A percentile compares a stretch with the other conserved stretches of the same genome.
Evolutionary conservation across 306 rosid genomes (phyloP).

Genomic region (Vachellia pachyceras): DNA sequence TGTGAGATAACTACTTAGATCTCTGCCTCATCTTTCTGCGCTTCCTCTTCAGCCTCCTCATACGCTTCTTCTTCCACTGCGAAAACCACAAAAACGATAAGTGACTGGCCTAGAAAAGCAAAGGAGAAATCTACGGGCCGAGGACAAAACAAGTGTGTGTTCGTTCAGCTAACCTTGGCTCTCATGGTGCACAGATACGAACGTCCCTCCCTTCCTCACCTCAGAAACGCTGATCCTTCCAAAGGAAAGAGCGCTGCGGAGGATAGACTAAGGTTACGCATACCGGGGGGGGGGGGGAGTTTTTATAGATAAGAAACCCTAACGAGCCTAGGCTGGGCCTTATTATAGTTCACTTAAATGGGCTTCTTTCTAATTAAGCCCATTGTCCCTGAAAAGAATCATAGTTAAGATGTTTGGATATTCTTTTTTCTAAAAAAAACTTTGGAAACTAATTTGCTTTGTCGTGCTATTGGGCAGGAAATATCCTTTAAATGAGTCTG

Average conservation of each 20-base stretch:
- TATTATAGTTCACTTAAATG: neutral
- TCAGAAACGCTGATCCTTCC: neutral
- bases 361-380: neutral
- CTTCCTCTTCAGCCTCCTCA: slow-evolving; percentile 94
- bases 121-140: neutral
- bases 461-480: too few relatives aligned
- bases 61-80: slow-evolving; percentile 97
- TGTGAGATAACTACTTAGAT: slow-evolving; percentile 64
- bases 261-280: neutral
- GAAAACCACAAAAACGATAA: neutral
- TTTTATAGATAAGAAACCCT: slow-evolving; percentile 51
- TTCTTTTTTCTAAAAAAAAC: too few relatives aligned
- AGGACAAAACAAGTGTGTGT: neutral
- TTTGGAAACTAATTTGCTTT: too few relatives aligned
- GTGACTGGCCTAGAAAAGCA: neutral
- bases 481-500: too few relatives aligned
- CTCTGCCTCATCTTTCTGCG: slow-evolving; percentile 98
- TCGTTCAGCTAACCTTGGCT: slow-evolving; percentile 58
- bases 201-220: neutral
- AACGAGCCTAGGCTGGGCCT: slow-evolving; percentile 28
- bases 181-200: slow-evolving; percentile 55
- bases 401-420: neutral
- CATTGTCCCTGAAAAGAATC: neutral
- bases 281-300: fast-evolving
- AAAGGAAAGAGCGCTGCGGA: neutral